These are phyloP conservation scores for Leishmania tarentolae DNA, from an alignment of 208 protist species.

Conservation along the genomic window DNA sequence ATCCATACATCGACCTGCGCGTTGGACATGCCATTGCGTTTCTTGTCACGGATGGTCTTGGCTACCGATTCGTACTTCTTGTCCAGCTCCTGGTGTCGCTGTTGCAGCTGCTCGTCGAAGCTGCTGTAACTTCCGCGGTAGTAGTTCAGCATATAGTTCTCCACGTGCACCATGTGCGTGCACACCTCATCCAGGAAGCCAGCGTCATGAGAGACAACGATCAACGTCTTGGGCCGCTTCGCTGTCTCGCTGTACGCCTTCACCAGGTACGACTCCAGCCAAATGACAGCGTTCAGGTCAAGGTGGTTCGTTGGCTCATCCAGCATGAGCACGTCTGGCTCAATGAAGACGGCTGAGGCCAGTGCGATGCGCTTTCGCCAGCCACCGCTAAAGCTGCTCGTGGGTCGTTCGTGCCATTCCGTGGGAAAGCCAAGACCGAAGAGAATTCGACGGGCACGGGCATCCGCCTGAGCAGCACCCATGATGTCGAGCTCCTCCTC, in stretches of 20 bases:
- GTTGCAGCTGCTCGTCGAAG: slow-evolving; percentile 77
- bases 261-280: slow-evolving; percentile 93
- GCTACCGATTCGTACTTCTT: slow-evolving; percentile 80
- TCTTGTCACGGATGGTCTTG: slow-evolving; percentile 87
- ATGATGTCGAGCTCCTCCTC: slow-evolving; percentile 95
- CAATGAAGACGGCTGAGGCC: slow-evolving; percentile 93
- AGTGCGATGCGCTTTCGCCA: slow-evolving; percentile 95
- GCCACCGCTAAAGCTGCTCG: slow-evolving; percentile 88
- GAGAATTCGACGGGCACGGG: slow-evolving; percentile 86
- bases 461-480: slow-evolving; percentile 87
- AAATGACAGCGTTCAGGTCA: slow-evolving; percentile 95
- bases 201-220: slow-evolving; percentile 97
- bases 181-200: slow-evolving; percentile 96
- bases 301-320: slow-evolving; percentile 98
- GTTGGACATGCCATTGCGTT: slow-evolving; percentile 89
- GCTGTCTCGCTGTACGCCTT: slow-evolving; percentile 79
- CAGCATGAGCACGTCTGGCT: slow-evolving; percentile 95
- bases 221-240: slow-evolving; percentile 87
- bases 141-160: slow-evolving; percentile 89
- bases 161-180: slow-evolving; percentile 94
- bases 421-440: slow-evolving; percentile 95
- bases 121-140: slow-evolving; percentile 81
- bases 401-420: slow-evolving; percentile 89
- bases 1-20: slow-evolving; percentile 83
- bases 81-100: slow-evolving; percentile 81